phyloP scores from a whole-genome alignment of 2,329 filamentous ascomycete genomes.

The Fonsecaea multimorphosa region DNA sequence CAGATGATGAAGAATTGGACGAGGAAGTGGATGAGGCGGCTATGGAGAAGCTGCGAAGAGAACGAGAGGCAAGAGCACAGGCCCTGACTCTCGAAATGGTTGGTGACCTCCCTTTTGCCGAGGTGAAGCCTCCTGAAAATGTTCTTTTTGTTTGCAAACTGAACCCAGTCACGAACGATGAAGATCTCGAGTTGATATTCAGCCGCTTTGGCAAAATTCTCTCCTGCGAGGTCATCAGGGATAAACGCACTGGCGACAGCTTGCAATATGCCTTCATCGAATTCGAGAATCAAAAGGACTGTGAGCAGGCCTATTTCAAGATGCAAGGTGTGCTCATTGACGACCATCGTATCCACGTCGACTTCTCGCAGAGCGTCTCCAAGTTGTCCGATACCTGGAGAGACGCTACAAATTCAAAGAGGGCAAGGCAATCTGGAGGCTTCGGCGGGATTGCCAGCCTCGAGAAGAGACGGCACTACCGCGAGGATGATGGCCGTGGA shows the following conservation, averaged over 20 bases:
- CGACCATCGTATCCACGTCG: constrained; percentile 95
- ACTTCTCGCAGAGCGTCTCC: constrained; percentile 93
- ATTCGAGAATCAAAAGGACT: constrained; percentile 89
- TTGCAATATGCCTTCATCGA: constrained; percentile 98
- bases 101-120: constrained; percentile 93
- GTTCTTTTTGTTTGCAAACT: constrained; percentile 98
- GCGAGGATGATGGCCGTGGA: constrained; percentile 64
- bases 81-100: constrained; percentile 97
- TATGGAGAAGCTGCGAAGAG: constrained; percentile 77
- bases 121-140: constrained; percentile 96
- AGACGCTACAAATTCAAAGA: constrained; percentile 80
- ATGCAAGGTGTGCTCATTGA: constrained; percentile 98
- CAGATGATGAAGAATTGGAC: constrained; percentile 82
- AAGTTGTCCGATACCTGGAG: constrained; percentile 91
- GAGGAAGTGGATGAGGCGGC: constrained; percentile 80
- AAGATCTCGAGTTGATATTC: constrained; percentile 94
- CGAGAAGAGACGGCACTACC: constrained; percentile 90
- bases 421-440: constrained; percentile 70
- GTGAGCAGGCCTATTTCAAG: constrained; percentile 96
- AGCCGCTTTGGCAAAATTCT: constrained; percentile 94
- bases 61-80: constrained; percentile 90
- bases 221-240: constrained; percentile 93
- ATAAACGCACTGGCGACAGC: constrained; percentile 91
- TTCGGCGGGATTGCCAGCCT: constrained; percentile 89
- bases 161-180: constrained; percentile 93